Conservation (phyloP, 73 alveolate species). For the Tetrahymena borealis region DNA sequence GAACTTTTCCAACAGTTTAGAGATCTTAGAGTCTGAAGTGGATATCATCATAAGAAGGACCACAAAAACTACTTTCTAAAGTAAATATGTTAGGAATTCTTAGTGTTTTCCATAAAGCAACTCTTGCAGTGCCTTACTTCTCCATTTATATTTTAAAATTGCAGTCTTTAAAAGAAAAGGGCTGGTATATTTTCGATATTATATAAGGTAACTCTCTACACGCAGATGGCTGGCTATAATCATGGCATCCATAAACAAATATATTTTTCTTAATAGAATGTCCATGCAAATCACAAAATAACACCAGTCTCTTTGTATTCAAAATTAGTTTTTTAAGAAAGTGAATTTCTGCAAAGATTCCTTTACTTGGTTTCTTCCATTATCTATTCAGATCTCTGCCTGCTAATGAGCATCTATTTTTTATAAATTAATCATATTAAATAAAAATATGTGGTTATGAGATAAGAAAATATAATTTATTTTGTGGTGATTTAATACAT, state of each 20-base stretch:
- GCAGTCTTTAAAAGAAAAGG: constrained; percentile 47
- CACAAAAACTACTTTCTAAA: neutral
- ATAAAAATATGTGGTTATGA: neutral
- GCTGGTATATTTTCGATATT: constrained; percentile 46
- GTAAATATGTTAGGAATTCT: constrained; percentile 10
- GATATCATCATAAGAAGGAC: neutral
- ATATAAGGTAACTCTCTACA: constrained; percentile 60
- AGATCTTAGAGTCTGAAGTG: neutral
- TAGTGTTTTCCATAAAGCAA: constrained; percentile 58
- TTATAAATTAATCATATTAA: neutral
- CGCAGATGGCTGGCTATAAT: constrained; percentile 9
- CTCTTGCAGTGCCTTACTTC: constrained; percentile 64
- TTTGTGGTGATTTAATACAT: too few relatives aligned
- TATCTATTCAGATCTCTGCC: constrained; percentile 68
- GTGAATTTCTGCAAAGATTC: neutral
- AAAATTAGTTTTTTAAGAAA: constrained; percentile 48
- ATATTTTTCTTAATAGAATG: constrained; percentile 57
- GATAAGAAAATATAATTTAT: neutral
- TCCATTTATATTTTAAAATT: constrained; percentile 56
- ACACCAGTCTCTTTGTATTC: constrained; percentile 5
- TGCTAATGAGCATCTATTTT: constrained; percentile 39
- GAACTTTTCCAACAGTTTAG: neutral
- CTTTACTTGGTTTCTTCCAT: constrained; percentile 40
- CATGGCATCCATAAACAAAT: constrained; percentile 61
- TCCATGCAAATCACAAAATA: constrained; percentile 69